Base-by-base conservation (phyloP, 345 rosid species). In the Linum trigynum region DNA sequence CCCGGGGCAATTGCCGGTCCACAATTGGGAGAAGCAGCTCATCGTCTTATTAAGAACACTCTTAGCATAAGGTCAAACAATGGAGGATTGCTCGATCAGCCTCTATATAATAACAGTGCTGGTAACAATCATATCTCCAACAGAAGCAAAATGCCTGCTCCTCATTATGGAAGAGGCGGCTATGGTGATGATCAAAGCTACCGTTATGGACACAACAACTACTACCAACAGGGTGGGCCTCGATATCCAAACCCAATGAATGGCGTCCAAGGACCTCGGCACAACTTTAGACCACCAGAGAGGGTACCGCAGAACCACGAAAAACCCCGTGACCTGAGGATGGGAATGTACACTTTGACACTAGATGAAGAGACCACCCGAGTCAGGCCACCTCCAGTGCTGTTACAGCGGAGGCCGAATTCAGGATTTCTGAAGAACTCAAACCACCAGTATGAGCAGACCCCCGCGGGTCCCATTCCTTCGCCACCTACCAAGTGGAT, bases 1-100 rank as follows among this genome's bases (percentile, higher is more conserved):
- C 90, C 88, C 60, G 91, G 97, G 67, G 97, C 88, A 55, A 81
- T 91, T 16, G 81, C 81, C 5, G 96, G 99, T 36, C 83, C 77
- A 57, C 11, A 72, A 41, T 78, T 95, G 74, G 98, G 96, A 72
- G 96, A 89, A 76, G 96, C 96, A 64, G 98, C 96, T 71, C 96
- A 91, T 75, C 97, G 99, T 67, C 98, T 95, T 62, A 86, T 95
- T 70, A 95, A 80, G 83, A 95, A 81, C 74, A 82, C 94, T 1
- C 98, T 95, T 61, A 95, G 89, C 74, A 74, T 87, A 65, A 89
- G 81, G 80, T 43, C 84, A 32, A 80, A 77, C 75, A 72, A 79
- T 60, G 82, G 32, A 23, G 32, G 83, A 65, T 51, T 69, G 48
- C 59, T 72, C 39, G 96, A 83, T 69, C 89, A 79, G 45, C 80